Evolutionary conservation across 116 monocot genomes (phyloP).

Genomic region (Dioscorea cayenensis): DNA sequence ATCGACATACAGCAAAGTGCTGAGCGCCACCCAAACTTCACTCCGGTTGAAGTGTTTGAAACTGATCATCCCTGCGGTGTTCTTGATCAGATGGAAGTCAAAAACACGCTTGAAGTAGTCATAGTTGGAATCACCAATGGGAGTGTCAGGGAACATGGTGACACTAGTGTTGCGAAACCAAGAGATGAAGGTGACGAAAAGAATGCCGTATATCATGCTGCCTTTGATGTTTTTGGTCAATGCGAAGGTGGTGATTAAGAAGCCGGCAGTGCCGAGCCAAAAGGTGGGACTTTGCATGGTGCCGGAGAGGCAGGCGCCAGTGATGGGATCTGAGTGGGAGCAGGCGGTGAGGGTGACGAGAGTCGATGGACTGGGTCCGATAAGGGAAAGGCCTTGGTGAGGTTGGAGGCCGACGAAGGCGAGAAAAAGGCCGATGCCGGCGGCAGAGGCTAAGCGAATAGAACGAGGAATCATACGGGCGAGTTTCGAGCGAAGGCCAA

Average conservation of each 20-base stretch:
- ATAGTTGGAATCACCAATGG: slow-evolving; percentile 24
- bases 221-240: slow-evolving; percentile 36
- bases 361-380: slow-evolving; percentile 53
- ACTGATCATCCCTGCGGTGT: slow-evolving; percentile 29
- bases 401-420: slow-evolving; percentile 65
- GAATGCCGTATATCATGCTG: slow-evolving; percentile 59
- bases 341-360: slow-evolving; percentile 56
- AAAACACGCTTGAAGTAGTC: slow-evolving; percentile 52
- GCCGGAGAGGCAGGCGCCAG: slow-evolving; percentile 38
- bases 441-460: slow-evolving; percentile 51
- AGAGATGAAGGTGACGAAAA: slow-evolving; percentile 56
- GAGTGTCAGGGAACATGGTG: slow-evolving; percentile 47
- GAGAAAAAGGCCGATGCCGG: slow-evolving; percentile 69
- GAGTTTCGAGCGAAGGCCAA: slow-evolving; percentile 43
- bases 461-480: slow-evolving; percentile 49
- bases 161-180: slow-evolving; percentile 50
- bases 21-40: slow-evolving; percentile 35
- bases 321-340: slow-evolving; percentile 16
- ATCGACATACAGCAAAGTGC: slow-evolving; percentile 59
- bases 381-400: slow-evolving; percentile 46
- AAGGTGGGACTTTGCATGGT: slow-evolving; percentile 49
- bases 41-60: slow-evolving; percentile 32
- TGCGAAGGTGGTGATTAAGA: slow-evolving; percentile 36
- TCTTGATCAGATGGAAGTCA: slow-evolving; percentile 42
- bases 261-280: slow-evolving; percentile 71